Percentiles rank a stretch among this genome's conserved stretches.
phyloP scores from a whole-genome alignment of 2,329 filamentous ascomycete species.

The Hawksworthiomyces lignivorus region DNA sequence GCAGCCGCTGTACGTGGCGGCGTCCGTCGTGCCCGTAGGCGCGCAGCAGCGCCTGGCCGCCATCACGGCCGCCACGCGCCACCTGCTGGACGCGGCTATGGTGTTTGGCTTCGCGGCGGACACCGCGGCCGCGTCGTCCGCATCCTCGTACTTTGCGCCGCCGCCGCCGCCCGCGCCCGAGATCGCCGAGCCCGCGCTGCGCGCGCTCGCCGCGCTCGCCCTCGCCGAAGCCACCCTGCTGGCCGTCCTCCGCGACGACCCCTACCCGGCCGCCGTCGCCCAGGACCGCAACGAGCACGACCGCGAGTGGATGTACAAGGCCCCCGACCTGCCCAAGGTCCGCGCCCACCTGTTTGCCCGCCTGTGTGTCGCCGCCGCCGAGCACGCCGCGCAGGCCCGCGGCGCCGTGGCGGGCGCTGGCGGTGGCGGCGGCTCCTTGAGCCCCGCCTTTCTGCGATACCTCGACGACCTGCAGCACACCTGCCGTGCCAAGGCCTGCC shows the following conservation, averaged over 20 bases:
- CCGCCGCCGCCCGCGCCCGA: conserved; percentile 40
- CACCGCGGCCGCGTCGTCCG: background rate
- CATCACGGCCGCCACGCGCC: conserved; percentile 66
- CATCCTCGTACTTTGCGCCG: too few relatives aligned
- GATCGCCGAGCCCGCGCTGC: conserved; percentile 43
- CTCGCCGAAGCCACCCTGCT: conserved; percentile 85
- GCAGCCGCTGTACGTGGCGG: conserved; percentile 63
- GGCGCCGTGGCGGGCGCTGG: conserved; percentile 28
- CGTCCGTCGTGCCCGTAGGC: conserved; percentile 51
- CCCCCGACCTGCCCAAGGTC: conserved; percentile 80
- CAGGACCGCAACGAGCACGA: conserved; percentile 76
- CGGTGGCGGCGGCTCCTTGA: conserved; percentile 35
- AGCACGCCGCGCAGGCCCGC: conserved; percentile 71
- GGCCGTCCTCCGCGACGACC: conserved; percentile 88
- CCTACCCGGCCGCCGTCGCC: conserved; percentile 75
- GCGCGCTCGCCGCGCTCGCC: conserved; percentile 57
- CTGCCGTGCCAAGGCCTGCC: conserved; percentile 74
- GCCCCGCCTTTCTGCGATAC: conserved; percentile 63
- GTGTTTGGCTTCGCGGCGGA: conserved; percentile 64
- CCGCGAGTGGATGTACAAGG: conserved; percentile 94
- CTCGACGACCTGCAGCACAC: conserved; percentile 66
- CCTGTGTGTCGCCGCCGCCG: conserved; percentile 77
- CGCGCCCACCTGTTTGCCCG: conserved; percentile 81
- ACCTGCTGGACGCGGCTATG: conserved; percentile 69
- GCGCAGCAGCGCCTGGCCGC: conserved; percentile 60